Conservation (phyloP, 23 red algal species). For the Cyanidiococcus yangmingshanensis region DNA sequence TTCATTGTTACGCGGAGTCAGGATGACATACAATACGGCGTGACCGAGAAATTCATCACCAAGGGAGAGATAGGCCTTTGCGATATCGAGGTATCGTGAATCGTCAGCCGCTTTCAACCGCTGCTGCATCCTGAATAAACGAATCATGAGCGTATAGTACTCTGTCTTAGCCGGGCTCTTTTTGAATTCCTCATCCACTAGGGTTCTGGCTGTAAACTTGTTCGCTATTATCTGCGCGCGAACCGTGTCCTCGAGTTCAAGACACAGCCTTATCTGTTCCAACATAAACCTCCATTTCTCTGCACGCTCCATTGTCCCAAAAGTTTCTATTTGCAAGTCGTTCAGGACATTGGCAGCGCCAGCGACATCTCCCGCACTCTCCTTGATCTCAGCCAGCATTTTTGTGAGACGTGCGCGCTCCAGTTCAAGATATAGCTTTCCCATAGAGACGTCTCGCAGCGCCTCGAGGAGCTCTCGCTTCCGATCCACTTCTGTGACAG, state of each 20-base stretch:
- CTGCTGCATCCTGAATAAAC: slow-evolving; percentile 26
- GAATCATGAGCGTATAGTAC: slow-evolving; percentile 76
- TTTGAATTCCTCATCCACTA: slow-evolving; percentile 53
- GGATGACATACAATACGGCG: slow-evolving; percentile 45
- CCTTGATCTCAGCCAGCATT: slow-evolving; percentile 66
- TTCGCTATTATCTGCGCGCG: slow-evolving; percentile 80
- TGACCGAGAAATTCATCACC: slow-evolving; percentile 39
- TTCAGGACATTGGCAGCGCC: slow-evolving; percentile 80
- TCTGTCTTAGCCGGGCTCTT: slow-evolving; percentile 37
- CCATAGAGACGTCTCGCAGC: slow-evolving; percentile 66
- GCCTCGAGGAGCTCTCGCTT: slow-evolving; percentile 60
- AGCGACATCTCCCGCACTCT: slow-evolving; percentile 58
- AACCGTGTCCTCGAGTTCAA: slow-evolving; percentile 79
- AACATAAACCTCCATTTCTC: slow-evolving; percentile 94
- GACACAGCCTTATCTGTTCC: slow-evolving; percentile 87
- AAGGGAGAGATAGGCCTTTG: slow-evolving; percentile 65
- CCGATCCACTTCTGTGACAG: slow-evolving; percentile 39
- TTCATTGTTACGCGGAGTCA: slow-evolving; percentile 51
- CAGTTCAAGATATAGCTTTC: slow-evolving; percentile 93
- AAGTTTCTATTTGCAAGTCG: slow-evolving; percentile 96
- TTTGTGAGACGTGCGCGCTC: slow-evolving; percentile 79
- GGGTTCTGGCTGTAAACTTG: slow-evolving; percentile 79
- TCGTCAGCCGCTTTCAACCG: slow-evolving; percentile 38
- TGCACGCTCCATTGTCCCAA: slow-evolving; percentile 78
- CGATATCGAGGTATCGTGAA: slow-evolving; percentile 63